Evolutionary conservation across 2,329 filamentous ascomycete species (phyloP), one percentile per base, ranked within the genome.

Genomic region (Ophioceras dolichostomum): DNA sequence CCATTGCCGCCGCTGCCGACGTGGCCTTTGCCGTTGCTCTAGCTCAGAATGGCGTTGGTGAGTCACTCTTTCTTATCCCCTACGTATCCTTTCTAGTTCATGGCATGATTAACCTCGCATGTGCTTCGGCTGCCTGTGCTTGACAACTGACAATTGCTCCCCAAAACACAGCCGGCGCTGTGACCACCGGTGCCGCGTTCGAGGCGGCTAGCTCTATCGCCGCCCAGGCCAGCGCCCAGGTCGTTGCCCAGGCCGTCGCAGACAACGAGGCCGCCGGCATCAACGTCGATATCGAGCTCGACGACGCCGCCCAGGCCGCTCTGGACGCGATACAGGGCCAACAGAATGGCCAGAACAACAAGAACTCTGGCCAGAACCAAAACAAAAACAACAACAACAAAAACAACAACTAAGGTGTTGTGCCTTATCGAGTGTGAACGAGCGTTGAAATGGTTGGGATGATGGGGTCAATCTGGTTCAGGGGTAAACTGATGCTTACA

Each of bases 181-280:
- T 31, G 20, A 32, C 27, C 35, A 22, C 27, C 13, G 35, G 35
- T 16, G 17, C 28, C 6, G 28, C 29, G 4, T 37, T 37, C 18
- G 35, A 37, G 28, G 19, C 35, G 9, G 35, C 35, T 10, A 29
- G 29, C 10, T 17, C 19, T 28, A 18, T 22, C 20, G 35, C 35
- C 19, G 35, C 35, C n/a, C 16, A 21, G 29, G 35, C 35, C n/a
- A 30, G 27, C 10, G 35, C 35, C 8, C 19, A 31, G 18, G 35
- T 37, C 2, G 35, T 30, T n/a, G 35, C 35, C 10, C n/a, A 31
- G 7, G 35, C 35, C 9, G 12, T 37, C 6, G 35, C 35, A 13
- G 35, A 13, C n/a, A 37, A 37, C 28, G 19, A 37, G 28, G 35
- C 35, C 8, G 27, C 29, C 9, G 35, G 35, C 7, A 37, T 37